phyloP scores from a whole-genome alignment of 2,329 filamentous ascomycete species.

The Paecilomyces dactylethromorphus region DNA sequence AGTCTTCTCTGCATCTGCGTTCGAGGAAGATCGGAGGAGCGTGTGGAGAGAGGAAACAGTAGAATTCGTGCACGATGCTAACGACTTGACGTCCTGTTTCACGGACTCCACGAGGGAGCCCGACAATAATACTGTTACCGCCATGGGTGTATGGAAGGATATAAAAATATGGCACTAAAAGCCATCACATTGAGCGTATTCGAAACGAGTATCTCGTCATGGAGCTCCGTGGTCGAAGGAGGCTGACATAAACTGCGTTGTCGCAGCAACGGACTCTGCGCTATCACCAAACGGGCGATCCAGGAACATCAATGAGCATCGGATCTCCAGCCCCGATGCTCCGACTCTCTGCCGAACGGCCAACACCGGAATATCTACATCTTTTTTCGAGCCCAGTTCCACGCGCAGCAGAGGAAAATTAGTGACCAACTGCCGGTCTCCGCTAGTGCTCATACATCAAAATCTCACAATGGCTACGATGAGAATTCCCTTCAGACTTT shows the following conservation, averaged over 20 bases:
- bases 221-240: background rate
- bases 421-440: background rate
- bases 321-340: background rate
- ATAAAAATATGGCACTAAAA: background rate
- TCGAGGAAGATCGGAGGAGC: constrained; percentile 26
- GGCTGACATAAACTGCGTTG: constrained; percentile 1
- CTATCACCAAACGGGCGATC: constrained; percentile 10
- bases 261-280: constrained; percentile 9
- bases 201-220: background rate
- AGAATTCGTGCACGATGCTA: constrained; percentile 46
- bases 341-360: background rate
- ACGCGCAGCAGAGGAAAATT: background rate
- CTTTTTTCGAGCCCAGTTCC: constrained; percentile 6
- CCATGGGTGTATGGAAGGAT: constrained; percentile 14
- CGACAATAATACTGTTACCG: constrained; percentile 24
- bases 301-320: background rate
- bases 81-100: constrained; percentile 49
- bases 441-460: no score
- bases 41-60: constrained; percentile 34
- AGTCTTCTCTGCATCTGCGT: constrained; percentile 14
- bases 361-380: constrained; percentile 7
- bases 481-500: constrained; percentile 5
- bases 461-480: constrained; percentile 2
- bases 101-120: constrained; percentile 37
- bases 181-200: constrained; percentile 2